Evolutionary conservation across 2,329 filamentous ascomycete genomes (phyloP).

Genomic region (Trichoderma sp.): DNA sequence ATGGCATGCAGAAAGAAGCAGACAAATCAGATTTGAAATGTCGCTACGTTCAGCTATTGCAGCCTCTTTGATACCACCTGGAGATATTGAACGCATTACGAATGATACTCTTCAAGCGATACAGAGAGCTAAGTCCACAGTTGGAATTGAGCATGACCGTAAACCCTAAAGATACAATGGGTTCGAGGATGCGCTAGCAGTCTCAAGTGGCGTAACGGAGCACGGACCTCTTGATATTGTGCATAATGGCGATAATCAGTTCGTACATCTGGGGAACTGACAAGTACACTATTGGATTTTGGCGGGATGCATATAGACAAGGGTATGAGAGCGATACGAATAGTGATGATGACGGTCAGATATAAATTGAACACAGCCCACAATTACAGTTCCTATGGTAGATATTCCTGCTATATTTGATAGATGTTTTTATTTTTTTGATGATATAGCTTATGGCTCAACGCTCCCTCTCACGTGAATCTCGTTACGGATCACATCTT

Average conservation of each 20-base stretch:
- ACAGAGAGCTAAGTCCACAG: background rate
- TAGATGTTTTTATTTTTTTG: no score
- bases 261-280: background rate
- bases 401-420: no score
- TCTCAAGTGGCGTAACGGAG: background rate
- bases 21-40: background rate
- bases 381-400: accelerated
- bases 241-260: background rate
- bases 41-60: background rate
- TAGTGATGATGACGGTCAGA: background rate
- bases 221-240: background rate
- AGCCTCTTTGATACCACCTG: background rate
- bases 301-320: background rate
- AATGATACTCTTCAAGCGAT: background rate
- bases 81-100: background rate
- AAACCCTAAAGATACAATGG: background rate
- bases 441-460: no score
- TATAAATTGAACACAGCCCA: background rate
- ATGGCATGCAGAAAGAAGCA: background rate
- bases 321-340: background rate
- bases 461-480: accelerated
- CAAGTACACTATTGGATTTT: background rate
- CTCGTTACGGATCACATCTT: no score
- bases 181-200: background rate
- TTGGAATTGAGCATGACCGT: background rate